phyloP scores from a whole-genome alignment of 768 basidiomycete genomes.

The Lactarius pseudohatsudake region DNA sequence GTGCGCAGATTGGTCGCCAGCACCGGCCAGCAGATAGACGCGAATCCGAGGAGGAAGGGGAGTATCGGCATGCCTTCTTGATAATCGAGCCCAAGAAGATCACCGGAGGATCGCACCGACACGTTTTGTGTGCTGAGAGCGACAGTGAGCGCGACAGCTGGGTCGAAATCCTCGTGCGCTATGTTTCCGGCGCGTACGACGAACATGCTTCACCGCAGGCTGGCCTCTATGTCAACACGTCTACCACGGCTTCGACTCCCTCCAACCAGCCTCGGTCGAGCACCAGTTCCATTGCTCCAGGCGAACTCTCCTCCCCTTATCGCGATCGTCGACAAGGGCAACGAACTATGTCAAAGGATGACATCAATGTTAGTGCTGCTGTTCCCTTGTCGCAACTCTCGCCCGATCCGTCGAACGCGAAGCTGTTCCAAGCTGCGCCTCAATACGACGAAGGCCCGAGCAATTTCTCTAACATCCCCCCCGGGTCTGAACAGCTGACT shows the following conservation, averaged over 20 bases:
- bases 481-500: slow-evolving; percentile 43
- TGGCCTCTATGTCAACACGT: slow-evolving; percentile 27
- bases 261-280: slow-evolving; percentile 57
- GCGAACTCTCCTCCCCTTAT: slow-evolving; percentile 36
- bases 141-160: slow-evolving; percentile 91
- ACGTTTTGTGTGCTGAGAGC: slow-evolving; percentile 96
- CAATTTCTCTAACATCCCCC: slow-evolving; percentile 43
- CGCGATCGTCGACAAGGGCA: slow-evolving; percentile 24
- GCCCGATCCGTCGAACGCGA: slow-evolving; percentile 55
- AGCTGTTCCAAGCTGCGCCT: slow-evolving; percentile 54
- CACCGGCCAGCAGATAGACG: slow-evolving; percentile 59
- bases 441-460: slow-evolving; percentile 31
- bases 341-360: slow-evolving; percentile 56
- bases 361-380: slow-evolving; percentile 52
- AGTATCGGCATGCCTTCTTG: slow-evolving; percentile 96
- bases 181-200: slow-evolving; percentile 79
- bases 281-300: slow-evolving; percentile 48
- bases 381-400: slow-evolving; percentile 58
- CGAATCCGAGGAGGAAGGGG: slow-evolving; percentile 78
- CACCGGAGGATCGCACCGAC: slow-evolving; percentile 69
- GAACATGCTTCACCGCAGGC: slow-evolving; percentile 40
- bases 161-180: slow-evolving; percentile 91
- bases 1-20: slow-evolving; percentile 95
- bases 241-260: slow-evolving; percentile 30
- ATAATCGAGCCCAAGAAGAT: slow-evolving; percentile 87